A percentile compares a stretch with the other conserved stretches of the same genome.
phyloP scores from a whole-genome alignment of 257 asterid genomes.

The Datura wrightii region DNA sequence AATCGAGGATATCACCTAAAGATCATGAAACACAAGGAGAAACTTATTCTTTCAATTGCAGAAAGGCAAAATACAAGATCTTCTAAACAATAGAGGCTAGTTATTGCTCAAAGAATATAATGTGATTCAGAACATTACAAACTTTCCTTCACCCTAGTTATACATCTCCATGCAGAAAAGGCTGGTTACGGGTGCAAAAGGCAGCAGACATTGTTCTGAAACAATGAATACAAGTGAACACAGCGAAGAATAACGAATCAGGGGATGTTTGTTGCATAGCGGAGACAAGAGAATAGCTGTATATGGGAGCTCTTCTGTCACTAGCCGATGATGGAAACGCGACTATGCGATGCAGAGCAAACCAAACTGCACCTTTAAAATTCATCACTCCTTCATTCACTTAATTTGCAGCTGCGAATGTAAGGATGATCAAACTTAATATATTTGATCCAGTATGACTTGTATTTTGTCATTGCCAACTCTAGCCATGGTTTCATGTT shows the following conservation, averaged over 20 bases:
- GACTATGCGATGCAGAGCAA: background rate
- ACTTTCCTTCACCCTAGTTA: slow-evolving; percentile 12
- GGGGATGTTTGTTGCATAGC: background rate
- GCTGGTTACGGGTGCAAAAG: background rate
- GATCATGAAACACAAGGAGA: background rate
- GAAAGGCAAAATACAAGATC: slow-evolving; percentile 13
- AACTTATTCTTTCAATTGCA: slow-evolving; percentile 8
- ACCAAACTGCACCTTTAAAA: background rate
- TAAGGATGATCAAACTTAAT: slow-evolving; percentile 84
- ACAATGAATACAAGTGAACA: slow-evolving; percentile 3
- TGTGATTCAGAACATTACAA: slow-evolving; percentile 18
- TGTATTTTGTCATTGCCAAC: slow-evolving; percentile 91
- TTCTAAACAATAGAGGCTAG: background rate
- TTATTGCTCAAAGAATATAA: slow-evolving; percentile 22
- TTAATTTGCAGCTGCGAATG: slow-evolving; percentile 69
- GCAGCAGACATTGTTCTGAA: background rate
- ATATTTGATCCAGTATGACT: slow-evolving; percentile 86
- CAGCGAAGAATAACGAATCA: slow-evolving; percentile 3
- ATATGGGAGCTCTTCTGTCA: slow-evolving; percentile 14
- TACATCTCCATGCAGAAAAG: background rate
- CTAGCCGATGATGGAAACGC: background rate
- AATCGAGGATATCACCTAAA: background rate
- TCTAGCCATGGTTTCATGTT: slow-evolving; percentile 99
- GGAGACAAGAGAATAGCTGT: background rate
- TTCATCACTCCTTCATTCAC: slow-evolving; percentile 52